A percentile compares a stretch with the other conserved stretches of the same genome.
These are phyloP conservation scores for Grosmannia serpens DNA, from an alignment of 2,329 filamentous ascomycete species.

Conservation along the genomic window DNA sequence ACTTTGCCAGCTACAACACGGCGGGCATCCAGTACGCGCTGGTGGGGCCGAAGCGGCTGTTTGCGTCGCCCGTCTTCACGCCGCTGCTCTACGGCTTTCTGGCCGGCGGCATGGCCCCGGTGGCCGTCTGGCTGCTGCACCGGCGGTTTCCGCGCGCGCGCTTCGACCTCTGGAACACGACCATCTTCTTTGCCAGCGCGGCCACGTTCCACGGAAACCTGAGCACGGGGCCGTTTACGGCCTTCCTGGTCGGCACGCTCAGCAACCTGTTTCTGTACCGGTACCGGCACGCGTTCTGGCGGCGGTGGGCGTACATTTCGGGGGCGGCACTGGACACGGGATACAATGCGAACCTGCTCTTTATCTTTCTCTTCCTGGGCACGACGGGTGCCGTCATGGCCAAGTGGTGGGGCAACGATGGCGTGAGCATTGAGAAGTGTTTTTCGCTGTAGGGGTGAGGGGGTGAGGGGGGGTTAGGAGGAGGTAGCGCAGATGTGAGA, in stretches of 20 bases:
- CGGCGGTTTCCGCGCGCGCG: conserved; percentile 9
- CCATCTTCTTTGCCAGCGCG: conserved; percentile 13
- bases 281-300: conserved; percentile 11
- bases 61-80: conserved; percentile 9
- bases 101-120: conserved; percentile 8
- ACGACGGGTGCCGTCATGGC: conserved; percentile 11
- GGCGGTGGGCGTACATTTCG: conserved; percentile 12
- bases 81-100: conserved; percentile 13
- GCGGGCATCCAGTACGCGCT: conserved; percentile 12
- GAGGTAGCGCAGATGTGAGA: not conserved
- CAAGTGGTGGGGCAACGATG: conserved; percentile 14
- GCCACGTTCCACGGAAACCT: conserved; percentile 11
- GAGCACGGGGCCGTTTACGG: conserved; percentile 12
- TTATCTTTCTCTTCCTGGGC: conserved; percentile 12
- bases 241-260: conserved; percentile 10
- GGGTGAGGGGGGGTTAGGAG: not conserved
- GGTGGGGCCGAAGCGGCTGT: conserved; percentile 11
- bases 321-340: conserved; percentile 13
- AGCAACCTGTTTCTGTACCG: conserved; percentile 12
- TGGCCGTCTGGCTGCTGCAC: conserved; percentile 11
- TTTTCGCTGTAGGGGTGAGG: conserved; percentile 4
- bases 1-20: conserved; percentile 12
- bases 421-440: conserved; percentile 9
- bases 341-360: conserved; percentile 12
- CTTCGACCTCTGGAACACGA: conserved; percentile 14